Base-by-base conservation (phyloP, 768 basidiomycete genomes). In the Russula olivacea region DNA sequence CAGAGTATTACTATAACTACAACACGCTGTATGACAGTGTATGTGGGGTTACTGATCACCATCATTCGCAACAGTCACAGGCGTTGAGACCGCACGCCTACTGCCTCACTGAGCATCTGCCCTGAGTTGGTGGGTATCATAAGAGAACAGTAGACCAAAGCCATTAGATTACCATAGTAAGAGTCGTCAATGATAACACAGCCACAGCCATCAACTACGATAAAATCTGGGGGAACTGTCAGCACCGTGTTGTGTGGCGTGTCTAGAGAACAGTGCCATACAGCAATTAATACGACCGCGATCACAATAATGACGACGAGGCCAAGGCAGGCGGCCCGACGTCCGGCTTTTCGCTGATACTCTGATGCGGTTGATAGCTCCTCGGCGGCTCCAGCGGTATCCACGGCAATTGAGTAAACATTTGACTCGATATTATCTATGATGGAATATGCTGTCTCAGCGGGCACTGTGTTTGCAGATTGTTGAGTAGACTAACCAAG, bases 381-480 rank as follows among this genome's bases (percentile, higher is more conserved):
- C 64, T 89, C 86, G 1, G 89, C 84, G 15, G 94, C 96, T 43
- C 85, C 84, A 2, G 83, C 77, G 1, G 93, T 93, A 71, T 98
- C 89, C 34, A 82, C 81, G 0, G 88, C 86, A 56, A 98, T 88
- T 0, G 88, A 91, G 17, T 87, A 88, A 43, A 99, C 86, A 70
- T 98, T 98, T 45, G 86, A 84, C 73, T 97, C 93, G 70, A 99
- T 96, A 69, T 96, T 96, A 71, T 98, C 96, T 98, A 69, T 19
- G 23, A 14, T 43, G 49, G 48, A 5, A 21, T 30, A n/a, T 1
- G 32, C 19, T 17, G 14, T 8, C 25, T 53, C 25, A 60, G 40
- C 43, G 25, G 15, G 23, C 9, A 30, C 8, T 19, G 41, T n/a
- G 36, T 3, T 38, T 19, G 32, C 2, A 12, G n/a, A 41, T 6